Conservation (phyloP, 257 asterid genomes). For the Linderniella brevidens region DNA sequence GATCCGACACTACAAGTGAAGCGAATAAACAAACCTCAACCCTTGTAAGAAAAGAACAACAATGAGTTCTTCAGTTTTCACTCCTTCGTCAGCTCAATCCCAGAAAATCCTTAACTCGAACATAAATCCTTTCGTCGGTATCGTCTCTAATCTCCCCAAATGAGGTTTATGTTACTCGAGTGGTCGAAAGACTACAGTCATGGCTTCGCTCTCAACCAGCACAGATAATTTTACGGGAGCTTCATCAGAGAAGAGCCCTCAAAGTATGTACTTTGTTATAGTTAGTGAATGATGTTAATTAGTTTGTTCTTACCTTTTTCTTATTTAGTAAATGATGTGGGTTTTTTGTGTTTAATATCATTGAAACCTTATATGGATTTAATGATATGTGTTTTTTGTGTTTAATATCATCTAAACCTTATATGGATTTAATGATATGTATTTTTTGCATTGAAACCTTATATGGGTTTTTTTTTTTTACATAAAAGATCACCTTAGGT, state of each 20-base stretch:
- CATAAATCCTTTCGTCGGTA: conserved; percentile 7
- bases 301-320: too few species aligned
- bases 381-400: too few species aligned
- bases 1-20: too few species aligned
- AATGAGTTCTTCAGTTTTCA: conserved; percentile 46
- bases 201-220: conserved; percentile 44
- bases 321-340: too few species aligned
- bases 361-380: too few species aligned
- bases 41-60: conserved; percentile 1
- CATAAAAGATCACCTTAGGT: conserved; percentile 62
- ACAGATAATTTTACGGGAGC: conserved; percentile 53
- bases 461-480: not conserved
- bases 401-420: too few species aligned
- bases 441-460: not conserved
- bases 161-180: too few species aligned
- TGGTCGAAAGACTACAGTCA: conserved; percentile 8
- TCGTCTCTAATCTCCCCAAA: conserved; percentile 13
- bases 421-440: too few species aligned
- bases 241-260: conserved; percentile 60
- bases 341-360: not conserved
- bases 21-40: too few species aligned
- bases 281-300: not conserved
- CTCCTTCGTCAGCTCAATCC: conserved; percentile 18
- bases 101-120: conserved; percentile 21
- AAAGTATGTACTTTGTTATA: conserved; percentile 30